A percentile compares a stretch with the other conserved stretches of the same genome.
Evolutionary conservation across 805 yeast genomes (phyloP).

Genomic region (Pichia cephalocereana): DNA sequence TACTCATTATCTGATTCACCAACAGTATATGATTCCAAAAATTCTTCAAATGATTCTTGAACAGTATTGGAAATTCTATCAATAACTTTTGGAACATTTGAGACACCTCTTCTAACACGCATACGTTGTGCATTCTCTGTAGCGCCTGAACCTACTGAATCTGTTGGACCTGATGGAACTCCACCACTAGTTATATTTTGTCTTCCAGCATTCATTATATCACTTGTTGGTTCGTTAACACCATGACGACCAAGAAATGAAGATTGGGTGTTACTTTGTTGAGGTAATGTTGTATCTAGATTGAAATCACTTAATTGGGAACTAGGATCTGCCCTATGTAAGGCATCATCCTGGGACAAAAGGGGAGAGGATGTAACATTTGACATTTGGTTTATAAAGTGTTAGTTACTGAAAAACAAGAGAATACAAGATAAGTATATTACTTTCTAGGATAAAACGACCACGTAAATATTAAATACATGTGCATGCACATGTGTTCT

Average conservation of each 20-base stretch:
- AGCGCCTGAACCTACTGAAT: neutral
- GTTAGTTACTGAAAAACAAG: too few species aligned
- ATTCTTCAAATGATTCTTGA: slow-evolving; percentile 80
- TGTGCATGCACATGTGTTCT: too few species aligned
- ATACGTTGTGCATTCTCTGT: slow-evolving; percentile 4
- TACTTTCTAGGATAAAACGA: too few species aligned
- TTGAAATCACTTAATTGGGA: slow-evolving; percentile 18
- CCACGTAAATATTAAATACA: neutral
- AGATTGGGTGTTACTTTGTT: neutral
- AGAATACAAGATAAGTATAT: neutral
- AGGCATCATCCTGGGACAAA: slow-evolving; percentile 10
- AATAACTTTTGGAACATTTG: slow-evolving; percentile 73
- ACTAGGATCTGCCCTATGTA: neutral
- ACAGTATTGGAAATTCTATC: slow-evolving; percentile 94
- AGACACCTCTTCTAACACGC: slow-evolving; percentile 31
- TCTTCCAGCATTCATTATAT: neutral
- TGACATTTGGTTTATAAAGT: neutral
- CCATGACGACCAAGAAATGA: slow-evolving; percentile 9
- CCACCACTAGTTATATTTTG: neutral
- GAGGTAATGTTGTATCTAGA: slow-evolving; percentile 5
- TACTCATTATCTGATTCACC: slow-evolving; percentile 29
- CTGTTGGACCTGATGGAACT: neutral
- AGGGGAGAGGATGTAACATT: slow-evolving; percentile 22
- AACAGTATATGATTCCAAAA: slow-evolving; percentile 51
- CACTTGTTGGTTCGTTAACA: slow-evolving; percentile 2